Conservation (phyloP, 106 monocot species). For the Acanthochlamys bracteata region DNA sequence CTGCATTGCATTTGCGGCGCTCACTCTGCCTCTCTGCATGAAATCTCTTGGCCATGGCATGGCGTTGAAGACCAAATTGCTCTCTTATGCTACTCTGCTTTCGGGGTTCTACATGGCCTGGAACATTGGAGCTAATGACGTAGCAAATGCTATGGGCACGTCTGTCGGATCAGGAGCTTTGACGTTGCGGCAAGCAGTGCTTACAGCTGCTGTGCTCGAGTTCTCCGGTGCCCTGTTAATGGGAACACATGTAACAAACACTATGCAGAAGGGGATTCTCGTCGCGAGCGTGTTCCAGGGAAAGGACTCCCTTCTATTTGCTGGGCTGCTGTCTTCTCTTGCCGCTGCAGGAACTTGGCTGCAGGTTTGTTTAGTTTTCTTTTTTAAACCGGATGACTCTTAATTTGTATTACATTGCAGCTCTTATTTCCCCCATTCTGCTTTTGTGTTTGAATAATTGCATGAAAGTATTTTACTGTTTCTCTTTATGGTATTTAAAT, state of each 20-base stretch:
- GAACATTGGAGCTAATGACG: conserved; percentile 98
- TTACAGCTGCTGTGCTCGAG: conserved; percentile 92
- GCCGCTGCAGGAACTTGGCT: conserved; percentile 92
- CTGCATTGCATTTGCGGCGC: conserved; percentile 64
- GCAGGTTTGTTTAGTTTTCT: conserved; percentile 38
- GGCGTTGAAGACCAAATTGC: conserved; percentile 41
- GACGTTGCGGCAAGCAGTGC: conserved; percentile 80
- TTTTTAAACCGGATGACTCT: not conserved
- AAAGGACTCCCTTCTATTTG: conserved; percentile 71
- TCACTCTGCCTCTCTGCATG: conserved; percentile 59
- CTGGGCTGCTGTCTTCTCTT: conserved; percentile 77
- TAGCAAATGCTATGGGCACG: conserved; percentile 98
- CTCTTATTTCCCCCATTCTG: not conserved
- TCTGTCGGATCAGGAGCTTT: conserved; percentile 96
- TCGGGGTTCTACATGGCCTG: conserved; percentile 97
- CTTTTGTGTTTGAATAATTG: no score
- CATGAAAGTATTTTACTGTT: no score
- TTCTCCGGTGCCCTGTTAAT: conserved; percentile 91
- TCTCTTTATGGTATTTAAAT: no score
- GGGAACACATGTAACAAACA: conserved; percentile 94
- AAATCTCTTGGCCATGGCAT: conserved; percentile 30
- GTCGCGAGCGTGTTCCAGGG: conserved; percentile 65
- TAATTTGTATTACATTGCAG: no score
- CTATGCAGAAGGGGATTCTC: conserved; percentile 98
- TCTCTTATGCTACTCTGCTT: conserved; percentile 66